Percentiles rank a stretch among this genome's conserved stretches.
These are phyloP conservation scores for Huntiella moniliformis DNA, from an alignment of 2,329 filamentous ascomycete genomes.

Conservation along the genomic window DNA sequence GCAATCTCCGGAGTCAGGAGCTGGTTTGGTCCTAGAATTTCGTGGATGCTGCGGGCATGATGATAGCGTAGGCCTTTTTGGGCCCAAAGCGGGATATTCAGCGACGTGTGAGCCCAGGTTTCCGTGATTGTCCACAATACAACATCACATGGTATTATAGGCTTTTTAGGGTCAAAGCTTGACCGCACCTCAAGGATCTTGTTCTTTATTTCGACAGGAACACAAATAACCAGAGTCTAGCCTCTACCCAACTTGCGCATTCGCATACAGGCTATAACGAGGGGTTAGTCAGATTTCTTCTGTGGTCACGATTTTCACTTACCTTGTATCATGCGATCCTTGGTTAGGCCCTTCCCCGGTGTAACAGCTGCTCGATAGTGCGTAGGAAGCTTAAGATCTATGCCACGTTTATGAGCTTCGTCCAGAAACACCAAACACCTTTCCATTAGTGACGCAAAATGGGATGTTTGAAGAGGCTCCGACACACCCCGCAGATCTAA, in stretches of 20 bases:
- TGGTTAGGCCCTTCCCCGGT: slow-evolving; percentile 43
- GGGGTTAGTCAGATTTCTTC: not conserved
- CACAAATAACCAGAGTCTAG: slow-evolving; percentile 43
- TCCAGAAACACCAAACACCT: slow-evolving; percentile 49
- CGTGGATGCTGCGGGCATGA: slow-evolving; percentile 19
- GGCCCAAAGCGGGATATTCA: slow-evolving; percentile 39
- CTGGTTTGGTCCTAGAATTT: too few species aligned
- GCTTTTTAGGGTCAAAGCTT: slow-evolving; percentile 4
- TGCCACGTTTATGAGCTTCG: slow-evolving; percentile 51
- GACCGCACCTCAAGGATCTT: slow-evolving; percentile 25
- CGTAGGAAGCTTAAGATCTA: slow-evolving; percentile 41
- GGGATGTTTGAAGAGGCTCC: slow-evolving; percentile 36
- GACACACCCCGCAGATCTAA: slow-evolving; percentile 27
- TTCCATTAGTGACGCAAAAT: slow-evolving; percentile 36
- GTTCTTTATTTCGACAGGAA: slow-evolving; percentile 37
- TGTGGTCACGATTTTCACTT: slow-evolving; percentile 7
- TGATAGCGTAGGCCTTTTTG: slow-evolving; percentile 36
- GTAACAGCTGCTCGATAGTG: slow-evolving; percentile 48
- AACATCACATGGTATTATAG: slow-evolving; percentile 29
- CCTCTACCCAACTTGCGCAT: slow-evolving; percentile 49
- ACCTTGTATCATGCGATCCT: slow-evolving; percentile 53
- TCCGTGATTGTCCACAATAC: slow-evolving; percentile 40
- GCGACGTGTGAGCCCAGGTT: slow-evolving; percentile 30
- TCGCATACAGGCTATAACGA: slow-evolving; percentile 42
- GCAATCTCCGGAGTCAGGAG: slow-evolving; percentile 22